Conservation (phyloP, 768 basidiomycete species). For the Guyanaporus albipodus region DNA sequence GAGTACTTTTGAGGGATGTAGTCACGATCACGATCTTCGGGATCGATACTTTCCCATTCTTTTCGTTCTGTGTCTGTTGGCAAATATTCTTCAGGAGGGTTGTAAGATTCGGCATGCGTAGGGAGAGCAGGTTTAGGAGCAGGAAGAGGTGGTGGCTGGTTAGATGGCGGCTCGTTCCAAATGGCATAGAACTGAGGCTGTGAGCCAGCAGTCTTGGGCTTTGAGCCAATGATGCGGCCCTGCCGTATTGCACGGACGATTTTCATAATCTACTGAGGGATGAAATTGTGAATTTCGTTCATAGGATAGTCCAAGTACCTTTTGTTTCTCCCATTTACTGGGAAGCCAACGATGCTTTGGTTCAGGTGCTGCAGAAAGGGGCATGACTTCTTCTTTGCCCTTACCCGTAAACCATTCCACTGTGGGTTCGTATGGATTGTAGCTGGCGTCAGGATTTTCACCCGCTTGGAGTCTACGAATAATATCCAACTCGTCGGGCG, state of each 20-base stretch:
- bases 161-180: constrained; percentile 78
- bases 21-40: constrained; percentile 86
- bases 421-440: constrained; percentile 91
- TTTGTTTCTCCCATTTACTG: constrained; percentile 99
- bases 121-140: constrained; percentile 90
- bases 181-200: constrained; percentile 78
- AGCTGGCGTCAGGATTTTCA: constrained; percentile 87
- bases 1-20: constrained; percentile 86
- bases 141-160: constrained; percentile 81
- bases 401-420: constrained; percentile 97
- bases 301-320: constrained; percentile 46
- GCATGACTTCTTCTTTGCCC: constrained; percentile 94
- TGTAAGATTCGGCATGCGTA: constrained; percentile 95
- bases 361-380: constrained; percentile 84
- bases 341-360: constrained; percentile 96
- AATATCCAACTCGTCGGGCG: constrained; percentile 89
- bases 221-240: constrained; percentile 89
- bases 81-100: constrained; percentile 96
- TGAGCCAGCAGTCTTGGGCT: constrained; percentile 67
- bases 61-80: constrained; percentile 78
- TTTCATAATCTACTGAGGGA: constrained; percentile 83
- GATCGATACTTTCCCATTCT: constrained; percentile 78
- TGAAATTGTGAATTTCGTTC: constrained; percentile 3
- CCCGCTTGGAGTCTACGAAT: constrained; percentile 85
- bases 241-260: constrained; percentile 97